These are phyloP conservation scores for Saccharomyces pastorianus DNA, from an alignment of 1,139 yeast genomes.

Conservation along the genomic window DNA sequence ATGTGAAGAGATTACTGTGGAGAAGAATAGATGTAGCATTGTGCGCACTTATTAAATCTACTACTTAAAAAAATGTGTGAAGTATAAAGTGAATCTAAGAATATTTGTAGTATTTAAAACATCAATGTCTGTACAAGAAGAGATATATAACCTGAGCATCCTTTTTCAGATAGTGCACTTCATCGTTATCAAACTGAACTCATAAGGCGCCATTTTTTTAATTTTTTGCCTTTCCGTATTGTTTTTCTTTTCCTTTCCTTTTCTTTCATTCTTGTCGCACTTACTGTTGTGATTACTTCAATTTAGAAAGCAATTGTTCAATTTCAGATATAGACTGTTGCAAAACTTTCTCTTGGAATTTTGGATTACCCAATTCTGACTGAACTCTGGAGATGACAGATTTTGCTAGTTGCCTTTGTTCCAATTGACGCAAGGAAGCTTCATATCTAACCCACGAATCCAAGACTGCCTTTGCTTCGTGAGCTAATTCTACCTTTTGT, in stretches of 20 bases:
- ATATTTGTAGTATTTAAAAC: neutral
- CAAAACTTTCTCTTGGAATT: slow-evolving; percentile 89
- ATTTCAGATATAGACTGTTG: slow-evolving; percentile 86
- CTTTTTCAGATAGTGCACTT: neutral
- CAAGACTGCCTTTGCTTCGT: slow-evolving; percentile 87
- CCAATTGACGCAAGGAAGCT: slow-evolving; percentile 90
- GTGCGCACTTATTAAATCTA: neutral
- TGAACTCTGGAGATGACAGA: slow-evolving; percentile 83
- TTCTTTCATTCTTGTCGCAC: neutral
- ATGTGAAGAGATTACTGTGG: neutral
- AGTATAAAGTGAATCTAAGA: neutral
- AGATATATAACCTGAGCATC: neutral
- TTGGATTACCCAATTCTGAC: slow-evolving; percentile 75
- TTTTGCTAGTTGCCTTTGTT: slow-evolving; percentile 86
- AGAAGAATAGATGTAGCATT: neutral
- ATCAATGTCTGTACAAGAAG: neutral
- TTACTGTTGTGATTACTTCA: slow-evolving; percentile 15
- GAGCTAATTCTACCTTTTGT: slow-evolving; percentile 80
- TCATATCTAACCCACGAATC: slow-evolving; percentile 99
- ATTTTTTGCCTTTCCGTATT: neutral
- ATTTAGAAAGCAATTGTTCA: slow-evolving; percentile 63
- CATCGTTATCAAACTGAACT: neutral
- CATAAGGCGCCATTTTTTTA: neutral
- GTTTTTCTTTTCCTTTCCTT: neutral
- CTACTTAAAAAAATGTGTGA: neutral